Evolutionary conservation across 2,329 filamentous ascomycete species (phyloP), one percentile per base, ranked within the genome.

Genomic region (Sporothrix mexicana): DNA sequence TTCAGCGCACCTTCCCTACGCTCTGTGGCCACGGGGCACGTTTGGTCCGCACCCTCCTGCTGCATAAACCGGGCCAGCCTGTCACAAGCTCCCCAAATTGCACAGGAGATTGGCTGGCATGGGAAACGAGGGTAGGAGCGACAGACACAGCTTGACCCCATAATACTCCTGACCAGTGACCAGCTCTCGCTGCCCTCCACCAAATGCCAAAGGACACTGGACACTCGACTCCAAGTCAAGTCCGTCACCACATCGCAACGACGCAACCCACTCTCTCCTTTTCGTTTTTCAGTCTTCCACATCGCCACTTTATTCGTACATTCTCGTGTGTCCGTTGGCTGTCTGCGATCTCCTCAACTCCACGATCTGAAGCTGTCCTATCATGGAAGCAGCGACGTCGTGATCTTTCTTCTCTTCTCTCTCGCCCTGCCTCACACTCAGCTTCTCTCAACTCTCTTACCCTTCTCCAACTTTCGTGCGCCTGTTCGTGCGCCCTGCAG

Each of bases 301-400:
- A 36, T 36, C 30, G 30, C 30, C 30, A 36, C 30, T 36, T 36
- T 36, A 36, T n/a, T n/a, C n/a, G n/a, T 36, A 36, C 30, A 36
- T 36, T 36, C 30, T 36, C 49, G 30, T 23, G n/a, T 9, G 45
- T 15, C 47, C 49, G 20, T 47, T 30, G 67, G 10, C 12, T 12
- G 30, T 43, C 12, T 13, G 41, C 55, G 47, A 51, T 72, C 36
- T 66, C 36, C 23, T 36, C 30, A 4, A 36, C 30, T 36, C 30
- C 30, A 36, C 30, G 30, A 57, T 61, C 70, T 67, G 61, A 17
- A 20, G n/a, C 61, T 20, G 36, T 36, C 43, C 49, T 72, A 67
- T 59, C 61, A 72, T 72, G 70, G 70, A 72, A 72, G 70, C 61
- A 47, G 61, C 36, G 25, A 36, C 61, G 53, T 59, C 43, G 30